Percentiles rank a stretch among this genome's conserved stretches.
phyloP scores from a whole-genome alignment of 331 rosid species.

The Cydonia oblonga region DNA sequence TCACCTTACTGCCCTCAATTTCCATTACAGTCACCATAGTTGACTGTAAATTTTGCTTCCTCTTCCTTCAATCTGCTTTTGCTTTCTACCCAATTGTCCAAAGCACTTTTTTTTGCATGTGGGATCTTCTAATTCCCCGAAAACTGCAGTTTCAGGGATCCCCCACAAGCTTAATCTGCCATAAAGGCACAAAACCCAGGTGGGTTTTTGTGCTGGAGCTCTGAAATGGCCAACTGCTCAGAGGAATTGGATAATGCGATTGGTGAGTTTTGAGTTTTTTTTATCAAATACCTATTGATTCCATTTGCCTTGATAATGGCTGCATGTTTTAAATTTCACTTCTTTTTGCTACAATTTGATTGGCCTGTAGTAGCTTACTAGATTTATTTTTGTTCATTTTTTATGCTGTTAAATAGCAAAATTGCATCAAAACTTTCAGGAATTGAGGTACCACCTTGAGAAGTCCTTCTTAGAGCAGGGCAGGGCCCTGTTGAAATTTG shows the following conservation, averaged over 20 bases:
- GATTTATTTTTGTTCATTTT: conserved; percentile 3
- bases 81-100: neutral
- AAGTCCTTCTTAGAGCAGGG: conserved; percentile 8
- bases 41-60: neutral
- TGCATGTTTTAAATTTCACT: neutral
- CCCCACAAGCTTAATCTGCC: neutral
- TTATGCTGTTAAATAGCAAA: conserved; percentile 12
- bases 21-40: neutral
- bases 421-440: conserved; percentile 18
- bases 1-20: neutral
- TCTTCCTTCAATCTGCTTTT: neutral
- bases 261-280: neutral
- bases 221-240: neutral
- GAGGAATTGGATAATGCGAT: conserved; percentile 12
- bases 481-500: conserved; percentile 11
- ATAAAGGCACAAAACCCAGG: neutral
- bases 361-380: conserved; percentile 9
- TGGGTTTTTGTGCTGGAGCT: neutral
- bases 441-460: conserved; percentile 13
- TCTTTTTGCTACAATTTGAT: neutral
- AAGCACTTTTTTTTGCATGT: neutral
- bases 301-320: neutral
- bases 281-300: neutral
- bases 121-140: neutral
- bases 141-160: neutral